These are phyloP conservation scores for Cicer bijugum DNA, from an alignment of 306 rosid species.

Conservation along the genomic window DNA sequence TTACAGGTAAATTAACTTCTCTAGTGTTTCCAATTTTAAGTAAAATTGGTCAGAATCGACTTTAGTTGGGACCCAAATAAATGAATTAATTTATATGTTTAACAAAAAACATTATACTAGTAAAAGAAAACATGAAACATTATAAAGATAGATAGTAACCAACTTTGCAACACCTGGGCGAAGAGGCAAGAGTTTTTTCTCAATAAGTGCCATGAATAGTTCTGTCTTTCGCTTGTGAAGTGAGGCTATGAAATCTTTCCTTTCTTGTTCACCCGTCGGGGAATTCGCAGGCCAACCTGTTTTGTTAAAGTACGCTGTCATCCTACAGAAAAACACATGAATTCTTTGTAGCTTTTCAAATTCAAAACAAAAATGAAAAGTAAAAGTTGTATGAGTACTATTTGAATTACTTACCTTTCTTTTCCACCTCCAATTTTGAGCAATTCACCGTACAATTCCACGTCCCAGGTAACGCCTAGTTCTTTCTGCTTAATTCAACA, in stretches of 20 bases:
- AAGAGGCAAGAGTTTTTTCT: conserved; percentile 91
- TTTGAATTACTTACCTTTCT: conserved; percentile 65
- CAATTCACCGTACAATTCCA: conserved; percentile 89
- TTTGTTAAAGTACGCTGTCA: conserved; percentile 93
- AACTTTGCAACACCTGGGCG: conserved; percentile 98
- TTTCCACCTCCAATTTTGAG: conserved; percentile 99
- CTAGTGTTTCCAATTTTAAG: not conserved
- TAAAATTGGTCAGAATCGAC: not conserved
- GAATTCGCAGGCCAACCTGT: conserved; percentile 93
- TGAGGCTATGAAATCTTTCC: conserved; percentile 82
- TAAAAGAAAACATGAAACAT: no score
- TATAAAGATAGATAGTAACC: conserved; percentile 51
- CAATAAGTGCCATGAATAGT: conserved; percentile 89
- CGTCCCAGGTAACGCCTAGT: conserved; percentile 92
- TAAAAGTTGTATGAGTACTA: not conserved
- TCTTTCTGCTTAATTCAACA: conserved; percentile 60
- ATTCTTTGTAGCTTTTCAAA: conserved; percentile 6
- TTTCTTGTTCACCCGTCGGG: conserved; percentile 72
- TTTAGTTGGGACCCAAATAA: not conserved
- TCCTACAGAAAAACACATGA: conserved; percentile 55
- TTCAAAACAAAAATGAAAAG: conserved; percentile 18
- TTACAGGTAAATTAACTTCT: conserved; percentile 10
- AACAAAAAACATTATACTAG: not conserved
- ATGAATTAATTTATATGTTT: conserved; percentile 5
- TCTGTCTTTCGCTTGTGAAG: conserved; percentile 96